Conservation (phyloP, 805 yeast genomes). For the Nakazawaea peltata region DNA sequence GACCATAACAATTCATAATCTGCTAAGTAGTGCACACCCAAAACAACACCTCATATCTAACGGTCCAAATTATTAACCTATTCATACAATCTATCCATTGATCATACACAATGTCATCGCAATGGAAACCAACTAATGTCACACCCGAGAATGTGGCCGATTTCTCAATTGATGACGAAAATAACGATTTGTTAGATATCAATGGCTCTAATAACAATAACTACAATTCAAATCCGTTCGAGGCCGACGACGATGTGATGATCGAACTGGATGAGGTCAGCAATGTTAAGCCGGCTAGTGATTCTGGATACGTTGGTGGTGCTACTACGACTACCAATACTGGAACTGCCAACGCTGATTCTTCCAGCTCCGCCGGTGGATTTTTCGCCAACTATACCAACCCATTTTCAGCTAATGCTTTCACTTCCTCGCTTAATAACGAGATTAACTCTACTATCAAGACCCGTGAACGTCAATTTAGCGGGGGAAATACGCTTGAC, state of each 20-base stretch:
- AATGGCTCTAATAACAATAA: neutral
- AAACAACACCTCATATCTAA: too few species aligned
- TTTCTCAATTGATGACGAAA: conserved; percentile 15
- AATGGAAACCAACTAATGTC: too few species aligned
- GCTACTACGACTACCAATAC: neutral
- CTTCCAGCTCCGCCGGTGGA: neutral
- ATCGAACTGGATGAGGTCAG: conserved; percentile 22
- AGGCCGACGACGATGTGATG: conserved; percentile 24
- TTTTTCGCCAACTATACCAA: conserved; percentile 22
- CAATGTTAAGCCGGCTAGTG: too few species aligned
- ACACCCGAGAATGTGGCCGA: conserved; percentile 11
- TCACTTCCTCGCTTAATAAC: conserved; percentile 13
- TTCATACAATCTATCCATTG: too few species aligned
- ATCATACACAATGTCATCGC: too few species aligned
- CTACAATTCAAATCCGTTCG: conserved; percentile 10
- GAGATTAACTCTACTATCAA: conserved; percentile 23
- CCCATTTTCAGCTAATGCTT: conserved; percentile 20
- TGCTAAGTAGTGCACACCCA: too few species aligned
- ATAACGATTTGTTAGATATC: conserved; percentile 4
- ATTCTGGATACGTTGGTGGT: conserved; percentile 1
- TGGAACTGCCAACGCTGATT: neutral
- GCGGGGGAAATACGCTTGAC: conserved; percentile 52
- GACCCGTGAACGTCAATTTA: conserved; percentile 39
- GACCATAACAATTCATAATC: too few species aligned
- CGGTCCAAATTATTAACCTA: too few species aligned